Evolutionary conservation across 768 basidiomycete genomes (phyloP).

Genomic region (Psilocybe cyanescens): DNA sequence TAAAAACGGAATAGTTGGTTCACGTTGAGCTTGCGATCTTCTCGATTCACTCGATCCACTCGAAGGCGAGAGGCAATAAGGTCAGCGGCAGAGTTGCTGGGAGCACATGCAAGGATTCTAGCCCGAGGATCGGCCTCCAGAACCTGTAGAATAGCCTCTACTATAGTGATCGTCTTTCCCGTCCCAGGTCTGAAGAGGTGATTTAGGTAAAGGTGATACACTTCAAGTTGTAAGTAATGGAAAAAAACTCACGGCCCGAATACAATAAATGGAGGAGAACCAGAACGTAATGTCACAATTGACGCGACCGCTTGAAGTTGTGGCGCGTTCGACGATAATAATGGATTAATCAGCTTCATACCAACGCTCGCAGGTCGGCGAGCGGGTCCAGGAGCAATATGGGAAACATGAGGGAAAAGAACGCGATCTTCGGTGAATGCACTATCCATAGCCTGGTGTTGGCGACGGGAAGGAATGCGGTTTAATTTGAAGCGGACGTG

Average conservation of each 20-base stretch:
- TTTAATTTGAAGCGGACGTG: slow-evolving; percentile 40
- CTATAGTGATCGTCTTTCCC: slow-evolving; percentile 68
- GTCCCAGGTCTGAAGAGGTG: slow-evolving; percentile 53
- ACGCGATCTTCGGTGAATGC: slow-evolving; percentile 48
- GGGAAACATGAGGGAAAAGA: slow-evolving; percentile 47
- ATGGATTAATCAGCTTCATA: slow-evolving; percentile 40
- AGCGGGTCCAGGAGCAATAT: slow-evolving; percentile 9
- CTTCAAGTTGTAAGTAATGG: background rate
- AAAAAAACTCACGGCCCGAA: slow-evolving; percentile 63
- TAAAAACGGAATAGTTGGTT: slow-evolving; percentile 56
- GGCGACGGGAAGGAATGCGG: slow-evolving; percentile 56
- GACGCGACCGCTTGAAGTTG: slow-evolving; percentile 55
- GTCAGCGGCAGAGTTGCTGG: slow-evolving; percentile 71
- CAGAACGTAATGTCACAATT: slow-evolving; percentile 43
- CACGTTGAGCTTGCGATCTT: slow-evolving; percentile 25
- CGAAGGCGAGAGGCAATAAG: slow-evolving; percentile 50
- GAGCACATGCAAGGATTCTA: slow-evolving; percentile 64
- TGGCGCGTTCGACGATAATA: slow-evolving; percentile 45
- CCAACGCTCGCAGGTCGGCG: background rate
- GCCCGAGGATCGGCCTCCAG: slow-evolving; percentile 40
- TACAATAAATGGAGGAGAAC: slow-evolving; percentile 57
- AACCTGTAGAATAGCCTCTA: slow-evolving; percentile 65
- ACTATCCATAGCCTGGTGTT: slow-evolving; percentile 60
- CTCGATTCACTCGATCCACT: background rate
- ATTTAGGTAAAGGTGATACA: background rate